Conservation (phyloP, 1,139 yeast species). For the Yarrowia galli region DNA sequence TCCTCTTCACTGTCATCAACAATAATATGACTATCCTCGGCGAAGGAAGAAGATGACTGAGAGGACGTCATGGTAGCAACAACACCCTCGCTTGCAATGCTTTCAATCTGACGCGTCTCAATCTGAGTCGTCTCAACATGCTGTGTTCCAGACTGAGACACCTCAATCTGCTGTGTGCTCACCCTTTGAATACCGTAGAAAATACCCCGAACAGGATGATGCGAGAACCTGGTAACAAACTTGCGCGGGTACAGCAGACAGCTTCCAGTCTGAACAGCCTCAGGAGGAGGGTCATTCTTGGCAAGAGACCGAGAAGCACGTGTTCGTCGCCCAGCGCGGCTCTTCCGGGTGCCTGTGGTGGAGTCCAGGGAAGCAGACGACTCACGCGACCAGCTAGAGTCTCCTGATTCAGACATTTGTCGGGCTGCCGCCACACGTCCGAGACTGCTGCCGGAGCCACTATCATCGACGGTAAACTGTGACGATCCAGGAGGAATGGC, state of each 20-base stretch:
- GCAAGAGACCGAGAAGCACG: background rate
- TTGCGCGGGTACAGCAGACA: background rate
- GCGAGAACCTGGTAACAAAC: background rate
- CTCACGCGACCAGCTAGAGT: background rate
- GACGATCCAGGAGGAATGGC: background rate
- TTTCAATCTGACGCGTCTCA: background rate
- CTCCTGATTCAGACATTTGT: background rate
- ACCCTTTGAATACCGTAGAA: constrained; percentile 4
- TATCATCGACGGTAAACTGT: background rate
- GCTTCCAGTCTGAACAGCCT: background rate
- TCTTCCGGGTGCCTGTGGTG: background rate
- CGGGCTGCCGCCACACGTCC: background rate
- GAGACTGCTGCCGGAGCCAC: background rate
- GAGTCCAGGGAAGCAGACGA: background rate
- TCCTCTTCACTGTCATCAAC: background rate
- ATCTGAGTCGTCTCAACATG: background rate
- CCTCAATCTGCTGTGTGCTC: background rate
- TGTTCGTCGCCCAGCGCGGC: background rate
- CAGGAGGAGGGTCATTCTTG: background rate
- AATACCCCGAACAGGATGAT: background rate
- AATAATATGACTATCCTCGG: background rate
- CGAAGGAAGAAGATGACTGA: background rate
- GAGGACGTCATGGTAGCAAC: background rate
- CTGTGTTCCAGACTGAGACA: background rate
- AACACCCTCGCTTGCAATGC: background rate